phyloP scores from a whole-genome alignment of 2,329 filamentous ascomycete species.

The Talaromyces rugulosus region DNA sequence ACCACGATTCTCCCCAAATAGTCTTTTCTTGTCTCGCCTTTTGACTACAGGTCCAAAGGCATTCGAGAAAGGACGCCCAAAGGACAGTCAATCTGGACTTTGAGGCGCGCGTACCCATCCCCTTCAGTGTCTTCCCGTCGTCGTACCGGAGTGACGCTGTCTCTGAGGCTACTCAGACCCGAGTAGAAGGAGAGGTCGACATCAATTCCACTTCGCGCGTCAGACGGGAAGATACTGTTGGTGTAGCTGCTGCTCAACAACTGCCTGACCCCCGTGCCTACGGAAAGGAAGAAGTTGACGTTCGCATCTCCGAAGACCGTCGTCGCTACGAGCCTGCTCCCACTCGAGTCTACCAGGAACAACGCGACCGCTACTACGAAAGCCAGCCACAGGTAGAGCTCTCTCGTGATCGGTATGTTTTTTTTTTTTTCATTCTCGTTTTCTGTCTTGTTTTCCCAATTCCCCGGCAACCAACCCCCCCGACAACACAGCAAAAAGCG shows the following conservation, averaged over 20 bases:
- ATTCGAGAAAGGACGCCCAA: constrained; percentile 68
- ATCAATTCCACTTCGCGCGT: constrained; percentile 70
- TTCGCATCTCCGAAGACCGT: constrained; percentile 71
- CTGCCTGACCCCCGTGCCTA: constrained; percentile 63
- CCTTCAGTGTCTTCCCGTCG: constrained; percentile 99
- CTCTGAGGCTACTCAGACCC: constrained; percentile 63
- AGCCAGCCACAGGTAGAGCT: constrained; percentile 45
- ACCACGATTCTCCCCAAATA: constrained; percentile 23
- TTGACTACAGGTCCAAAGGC: constrained; percentile 46
- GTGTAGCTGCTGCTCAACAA: constrained; percentile 7
- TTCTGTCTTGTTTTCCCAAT: background rate
- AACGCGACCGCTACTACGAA: constrained; percentile 31
- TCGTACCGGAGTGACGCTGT: constrained; percentile 79
- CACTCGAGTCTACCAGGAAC: constrained; percentile 34
- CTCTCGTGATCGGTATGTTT: constrained; percentile 48
- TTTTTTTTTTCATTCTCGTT: constrained; percentile 10
- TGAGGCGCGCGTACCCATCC: constrained; percentile 98
- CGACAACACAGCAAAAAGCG: constrained; percentile 8
- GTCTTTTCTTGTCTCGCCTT: constrained; percentile 48
- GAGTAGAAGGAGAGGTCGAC: constrained; percentile 87
- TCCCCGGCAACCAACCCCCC: background rate
- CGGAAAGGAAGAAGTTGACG: constrained; percentile 82
- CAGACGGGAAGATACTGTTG: constrained; percentile 92
- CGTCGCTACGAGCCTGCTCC: constrained; percentile 50
- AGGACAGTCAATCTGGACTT: constrained; percentile 99